These are phyloP conservation scores for Cyphellophora europaea DNA, from an alignment of 2,329 filamentous ascomycete species.

Conservation along the genomic window DNA sequence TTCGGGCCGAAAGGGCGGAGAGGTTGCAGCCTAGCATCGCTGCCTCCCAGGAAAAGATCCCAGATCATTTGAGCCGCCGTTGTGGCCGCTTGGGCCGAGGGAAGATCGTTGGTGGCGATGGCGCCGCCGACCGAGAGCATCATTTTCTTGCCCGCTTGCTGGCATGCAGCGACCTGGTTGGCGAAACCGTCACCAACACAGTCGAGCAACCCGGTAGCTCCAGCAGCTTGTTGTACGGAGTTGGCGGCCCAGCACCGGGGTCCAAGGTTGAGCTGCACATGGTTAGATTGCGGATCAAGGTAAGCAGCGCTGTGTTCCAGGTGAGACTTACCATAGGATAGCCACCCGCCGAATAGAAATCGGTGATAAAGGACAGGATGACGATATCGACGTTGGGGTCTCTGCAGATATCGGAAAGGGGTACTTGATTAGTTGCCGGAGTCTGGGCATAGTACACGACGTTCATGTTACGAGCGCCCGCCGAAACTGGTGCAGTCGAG, in stretches of 20 bases:
- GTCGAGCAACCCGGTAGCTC: conserved; percentile 17
- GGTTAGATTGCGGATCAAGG: too few relatives aligned
- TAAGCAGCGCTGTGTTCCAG: too few relatives aligned
- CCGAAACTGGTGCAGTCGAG: background rate
- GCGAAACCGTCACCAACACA: conserved; percentile 18
- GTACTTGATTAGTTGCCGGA: conserved; percentile 12
- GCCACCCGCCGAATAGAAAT: conserved; percentile 12
- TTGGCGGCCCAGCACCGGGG: conserved; percentile 18
- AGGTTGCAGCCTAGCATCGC: conserved; percentile 23
- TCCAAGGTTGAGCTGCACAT: conserved; percentile 19
- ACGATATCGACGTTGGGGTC: conserved; percentile 22
- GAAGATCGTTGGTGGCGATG: conserved; percentile 31
- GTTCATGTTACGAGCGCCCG: conserved; percentile 11
- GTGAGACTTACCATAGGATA: conserved; percentile 13
- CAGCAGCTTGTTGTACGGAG: conserved; percentile 12
- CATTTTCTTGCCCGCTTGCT: conserved; percentile 33
- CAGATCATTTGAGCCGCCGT: conserved; percentile 42
- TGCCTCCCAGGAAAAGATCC: conserved; percentile 38
- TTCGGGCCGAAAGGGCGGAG: conserved; percentile 41
- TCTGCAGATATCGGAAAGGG: conserved; percentile 17
- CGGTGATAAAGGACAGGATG: conserved; percentile 22
- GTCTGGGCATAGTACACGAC: conserved; percentile 22
- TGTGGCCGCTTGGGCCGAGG: conserved; percentile 28
- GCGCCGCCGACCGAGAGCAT: conserved; percentile 41
- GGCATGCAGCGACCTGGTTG: conserved; percentile 22